These are phyloP conservation scores for Zygnema cylindricum DNA, from an alignment of 139 green algal species.

Conservation along the genomic window DNA sequence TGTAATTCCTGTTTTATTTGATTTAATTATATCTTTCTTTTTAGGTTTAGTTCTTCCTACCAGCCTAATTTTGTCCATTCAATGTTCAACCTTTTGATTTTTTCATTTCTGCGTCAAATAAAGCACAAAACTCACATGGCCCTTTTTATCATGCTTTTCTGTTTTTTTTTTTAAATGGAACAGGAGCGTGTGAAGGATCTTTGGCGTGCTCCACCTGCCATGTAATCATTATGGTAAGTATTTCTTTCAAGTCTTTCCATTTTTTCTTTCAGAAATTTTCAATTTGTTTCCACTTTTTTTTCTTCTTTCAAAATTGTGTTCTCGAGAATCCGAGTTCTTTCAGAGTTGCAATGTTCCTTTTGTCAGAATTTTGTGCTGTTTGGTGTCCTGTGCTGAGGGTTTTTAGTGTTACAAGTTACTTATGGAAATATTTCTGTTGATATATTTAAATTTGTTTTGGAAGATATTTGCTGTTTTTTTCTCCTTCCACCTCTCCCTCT, in stretches of 20 bases:
- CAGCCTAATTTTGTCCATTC: too few relatives aligned
- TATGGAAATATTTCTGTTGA: too few relatives aligned
- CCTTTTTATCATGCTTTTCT: not conserved
- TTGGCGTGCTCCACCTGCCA: constrained; percentile 98
- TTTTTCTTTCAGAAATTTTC: not conserved
- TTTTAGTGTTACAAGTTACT: too few relatives aligned
- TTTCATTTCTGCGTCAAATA: not conserved
- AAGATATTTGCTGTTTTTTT: not conserved
- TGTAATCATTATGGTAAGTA: constrained; percentile 80
- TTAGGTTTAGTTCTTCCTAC: too few relatives aligned
- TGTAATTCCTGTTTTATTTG: too few relatives aligned
- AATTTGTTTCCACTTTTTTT: not conserved
- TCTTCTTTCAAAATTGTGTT: not conserved
- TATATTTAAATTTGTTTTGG: too few relatives aligned
- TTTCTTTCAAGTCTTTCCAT: not conserved
- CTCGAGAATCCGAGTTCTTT: not conserved
- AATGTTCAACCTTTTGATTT: too few relatives aligned
- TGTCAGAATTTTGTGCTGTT: not conserved
- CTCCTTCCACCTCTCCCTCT: not conserved
- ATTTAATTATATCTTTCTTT: too few relatives aligned
- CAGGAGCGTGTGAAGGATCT: constrained; percentile 93
- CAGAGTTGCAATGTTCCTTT: not conserved
- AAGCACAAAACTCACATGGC: not conserved
- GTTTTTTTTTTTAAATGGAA: not conserved
- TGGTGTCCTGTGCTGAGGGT: not conserved